Base-by-base conservation (phyloP, 257 asterid genomes). In the Coffea eugenioides region DNA sequence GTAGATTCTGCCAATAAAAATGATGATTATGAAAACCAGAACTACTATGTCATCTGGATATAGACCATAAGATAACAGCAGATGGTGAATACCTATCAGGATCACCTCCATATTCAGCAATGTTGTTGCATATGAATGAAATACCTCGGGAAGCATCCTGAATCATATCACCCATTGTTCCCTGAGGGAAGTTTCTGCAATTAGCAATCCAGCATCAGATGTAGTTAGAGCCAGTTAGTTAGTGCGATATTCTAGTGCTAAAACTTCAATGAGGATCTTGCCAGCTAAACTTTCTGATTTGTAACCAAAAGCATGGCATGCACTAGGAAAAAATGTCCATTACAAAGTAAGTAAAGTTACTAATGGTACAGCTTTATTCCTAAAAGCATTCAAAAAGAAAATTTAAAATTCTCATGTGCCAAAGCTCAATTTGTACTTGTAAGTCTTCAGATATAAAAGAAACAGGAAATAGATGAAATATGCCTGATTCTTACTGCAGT, bases 141-240 rank as follows among this genome's bases (percentile, higher is more conserved):
- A 96, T 90, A 62, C 99, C 99, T 87, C 91, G 90, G 85, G 97
- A 87, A 84, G 98, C 99, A 88, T 96, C 99, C 83, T 86, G 90
- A 74, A 96, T 90, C 99, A 96, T 96, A 77, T 96, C 96, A 69
- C 95, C 78, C 31, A 96, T 94, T 77, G 99, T 96, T 87, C 93
- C 99, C 87, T 94, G 99, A 59, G 99, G 99, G 86, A 96, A 96
- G 87, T 96, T 96, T 90, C 99, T 96, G 93, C 90, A 83, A 65
- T 79, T 66, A 80, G 71, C 68, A 62, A 78, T 64, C 71, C 77
- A 49, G 52, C 14, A 79, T 79, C 77, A 83, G 71, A 76, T 70
- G 74, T 74, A 52, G 61, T 74, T 54, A 74, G 18, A 16, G 54
- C 39, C 54, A 68, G 72, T 57, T 68, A n/a, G 3, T 69, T 34